Base-by-base conservation (phyloP, 345 rosid species). In the Nasturtium officinale region DNA sequence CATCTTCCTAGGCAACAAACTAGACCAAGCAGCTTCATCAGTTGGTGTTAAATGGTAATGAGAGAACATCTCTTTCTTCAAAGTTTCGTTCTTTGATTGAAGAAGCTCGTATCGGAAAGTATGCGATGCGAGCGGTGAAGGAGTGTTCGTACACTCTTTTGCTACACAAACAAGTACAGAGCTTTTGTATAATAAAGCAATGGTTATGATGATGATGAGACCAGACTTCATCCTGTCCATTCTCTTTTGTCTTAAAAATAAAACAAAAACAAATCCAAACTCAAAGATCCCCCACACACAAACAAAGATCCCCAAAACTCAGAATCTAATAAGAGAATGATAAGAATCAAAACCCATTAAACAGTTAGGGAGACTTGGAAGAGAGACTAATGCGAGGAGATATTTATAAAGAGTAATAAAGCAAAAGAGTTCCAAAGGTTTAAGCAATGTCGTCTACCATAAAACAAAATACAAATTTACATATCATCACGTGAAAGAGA, bases 121-220 rank as follows among this genome's bases (percentile, higher is more conserved):
- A 72, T 95, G 99, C 0, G 99, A 88, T 9, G 96, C 73, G 35
- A 88, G 86, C 79, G 79, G 83, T 18, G 91, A 57, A 16, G 89
- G 89, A 54, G 4, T 65, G 80, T 95, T 95, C 9, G 99, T 95
- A 77, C 98, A 95, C 83, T 95, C 99, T 78, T 95, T 95, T 5
- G 86, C 72, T 71, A 58, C 18, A 71, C 26, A 72, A 72, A 37
- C 45, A 54, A 60, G 20, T 12, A 77, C 30, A 79, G 8, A 63
- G 63, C 47, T 47, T 80, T 11, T 53, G 64, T 20, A 20, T n/a
- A 64, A 12, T 17, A 65, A 16, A 55, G 32, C 16, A 61, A 61
- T 46, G 33, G 68, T 71, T 33, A 71, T 40, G 47, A 71, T 45
- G 30, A 65, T 50, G 38, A 70, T 32, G 28, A 64, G 11, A 76